These are phyloP conservation scores for Avena insularis DNA, from an alignment of 176 grass and related monocot genomes.

Conservation along the genomic window DNA sequence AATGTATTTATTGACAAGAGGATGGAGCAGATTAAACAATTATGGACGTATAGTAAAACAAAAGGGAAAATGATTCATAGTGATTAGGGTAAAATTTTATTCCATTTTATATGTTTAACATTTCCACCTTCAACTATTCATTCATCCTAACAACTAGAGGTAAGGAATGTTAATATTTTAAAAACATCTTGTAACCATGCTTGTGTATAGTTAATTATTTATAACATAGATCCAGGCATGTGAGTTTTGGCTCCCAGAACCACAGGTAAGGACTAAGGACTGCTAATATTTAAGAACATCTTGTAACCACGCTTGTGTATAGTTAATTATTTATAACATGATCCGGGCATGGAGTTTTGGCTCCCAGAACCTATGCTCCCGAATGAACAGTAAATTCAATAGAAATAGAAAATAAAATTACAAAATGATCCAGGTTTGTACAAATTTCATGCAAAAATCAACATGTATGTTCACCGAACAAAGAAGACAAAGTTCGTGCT, in stretches of 20 bases:
- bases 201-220: not conserved
- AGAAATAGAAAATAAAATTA: no score
- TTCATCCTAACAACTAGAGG: not conserved
- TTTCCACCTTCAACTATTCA: conserved; percentile 29
- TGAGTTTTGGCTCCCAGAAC: no score
- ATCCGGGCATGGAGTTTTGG: no score
- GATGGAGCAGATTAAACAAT: not conserved
- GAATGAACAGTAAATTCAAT: no score
- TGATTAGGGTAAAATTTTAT: not conserved
- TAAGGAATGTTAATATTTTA: not conserved
- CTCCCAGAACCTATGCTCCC: no score
- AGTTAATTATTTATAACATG: not conserved
- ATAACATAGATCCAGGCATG: not conserved
- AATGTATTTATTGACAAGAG: not conserved
- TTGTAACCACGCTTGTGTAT: not conserved
- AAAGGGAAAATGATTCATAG: not conserved
- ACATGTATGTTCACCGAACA: no score
- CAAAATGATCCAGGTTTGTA: no score
- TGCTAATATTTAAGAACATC: not conserved
- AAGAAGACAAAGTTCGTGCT: no score
- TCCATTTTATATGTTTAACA: conserved; percentile 10
- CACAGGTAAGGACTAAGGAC: not conserved
- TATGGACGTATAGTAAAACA: not conserved
- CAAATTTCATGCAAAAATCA: no score
- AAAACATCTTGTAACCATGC: not conserved